Evolutionary conservation across 768 basidiomycete species (phyloP).

Genomic region (Hysterangium stoloniferum): DNA sequence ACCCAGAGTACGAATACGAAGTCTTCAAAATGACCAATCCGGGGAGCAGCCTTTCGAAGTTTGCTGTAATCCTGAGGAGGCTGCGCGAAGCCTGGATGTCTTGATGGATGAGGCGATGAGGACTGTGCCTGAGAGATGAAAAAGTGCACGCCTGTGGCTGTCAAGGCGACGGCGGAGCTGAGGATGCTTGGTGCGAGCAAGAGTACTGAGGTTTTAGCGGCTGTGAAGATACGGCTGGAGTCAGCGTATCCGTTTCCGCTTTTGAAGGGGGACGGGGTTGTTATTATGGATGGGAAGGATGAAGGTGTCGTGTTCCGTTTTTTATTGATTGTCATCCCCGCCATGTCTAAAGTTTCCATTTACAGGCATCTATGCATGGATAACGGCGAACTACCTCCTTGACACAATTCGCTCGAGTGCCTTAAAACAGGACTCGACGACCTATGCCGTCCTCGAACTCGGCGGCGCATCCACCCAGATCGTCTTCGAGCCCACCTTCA

Average conservation of each 20-base stretch:
- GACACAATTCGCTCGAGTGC: constrained; percentile 59
- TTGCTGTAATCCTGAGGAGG: constrained; percentile 50
- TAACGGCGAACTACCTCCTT: constrained; percentile 91
- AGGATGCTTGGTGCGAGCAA: constrained; percentile 58
- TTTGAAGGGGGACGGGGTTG: constrained; percentile 56
- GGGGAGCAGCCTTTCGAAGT: constrained; percentile 71
- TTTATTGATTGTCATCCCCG: not conserved
- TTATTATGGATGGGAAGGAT: constrained; percentile 92
- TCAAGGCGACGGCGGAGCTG: constrained; percentile 90
- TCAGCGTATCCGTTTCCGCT: constrained; percentile 61
- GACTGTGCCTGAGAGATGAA: constrained; percentile 63
- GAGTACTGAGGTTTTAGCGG: constrained; percentile 64
- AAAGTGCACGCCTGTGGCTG: constrained; percentile 77
- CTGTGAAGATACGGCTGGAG: constrained; percentile 56
- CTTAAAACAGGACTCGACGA: constrained; percentile 35
- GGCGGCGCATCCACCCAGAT: constrained; percentile 98
- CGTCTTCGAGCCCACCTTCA: constrained; percentile 80
- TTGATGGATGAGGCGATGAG: constrained; percentile 74
- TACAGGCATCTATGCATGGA: constrained; percentile 85
- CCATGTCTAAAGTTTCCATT: not conserved
- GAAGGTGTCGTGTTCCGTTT: constrained; percentile 48
- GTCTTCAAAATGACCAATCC: constrained; percentile 79
- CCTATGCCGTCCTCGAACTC: constrained; percentile 90
- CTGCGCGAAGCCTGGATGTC: constrained; percentile 70
- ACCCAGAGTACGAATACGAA: constrained; percentile 85